Percentiles rank a stretch among this genome's conserved stretches.
phyloP scores from a whole-genome alignment of 169 alveolate genomes.

The Blepharisma undulans region DNA sequence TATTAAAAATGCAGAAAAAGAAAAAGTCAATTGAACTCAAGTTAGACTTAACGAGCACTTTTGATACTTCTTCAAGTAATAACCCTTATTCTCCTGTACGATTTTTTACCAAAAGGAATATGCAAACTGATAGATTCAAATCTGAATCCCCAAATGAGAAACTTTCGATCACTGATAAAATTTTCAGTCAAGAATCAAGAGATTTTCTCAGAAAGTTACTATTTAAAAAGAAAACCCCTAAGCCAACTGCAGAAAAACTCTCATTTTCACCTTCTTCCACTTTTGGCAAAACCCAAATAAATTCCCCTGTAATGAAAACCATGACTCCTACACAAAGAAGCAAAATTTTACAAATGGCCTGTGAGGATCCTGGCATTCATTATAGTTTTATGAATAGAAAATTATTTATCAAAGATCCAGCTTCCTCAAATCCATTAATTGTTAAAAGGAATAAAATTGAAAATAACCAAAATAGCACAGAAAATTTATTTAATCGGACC shows the following conservation, averaged over 20 bases:
- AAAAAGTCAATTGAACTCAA: background rate
- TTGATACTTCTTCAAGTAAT: background rate
- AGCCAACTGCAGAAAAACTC: background rate
- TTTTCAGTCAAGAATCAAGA: background rate
- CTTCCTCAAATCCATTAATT: background rate
- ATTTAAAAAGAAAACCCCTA: background rate
- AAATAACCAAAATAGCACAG: background rate
- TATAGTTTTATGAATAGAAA: background rate
- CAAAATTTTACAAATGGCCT: background rate
- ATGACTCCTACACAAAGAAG: background rate
- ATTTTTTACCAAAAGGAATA: background rate
- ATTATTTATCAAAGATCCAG: background rate
- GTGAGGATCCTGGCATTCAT: background rate
- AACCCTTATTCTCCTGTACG: background rate
- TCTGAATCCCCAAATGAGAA: background rate
- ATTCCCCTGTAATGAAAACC: background rate
- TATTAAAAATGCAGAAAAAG: background rate
- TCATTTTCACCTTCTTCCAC: background rate
- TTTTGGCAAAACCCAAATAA: background rate
- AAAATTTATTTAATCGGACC: background rate
- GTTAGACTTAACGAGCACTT: background rate
- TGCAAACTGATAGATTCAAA: background rate
- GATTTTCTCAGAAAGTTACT: background rate
- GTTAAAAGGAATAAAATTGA: background rate
- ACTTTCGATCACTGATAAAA: background rate